These are phyloP conservation scores for Nannochloris sp. DNA, from an alignment of 139 green algal genomes.

Conservation along the genomic window DNA sequence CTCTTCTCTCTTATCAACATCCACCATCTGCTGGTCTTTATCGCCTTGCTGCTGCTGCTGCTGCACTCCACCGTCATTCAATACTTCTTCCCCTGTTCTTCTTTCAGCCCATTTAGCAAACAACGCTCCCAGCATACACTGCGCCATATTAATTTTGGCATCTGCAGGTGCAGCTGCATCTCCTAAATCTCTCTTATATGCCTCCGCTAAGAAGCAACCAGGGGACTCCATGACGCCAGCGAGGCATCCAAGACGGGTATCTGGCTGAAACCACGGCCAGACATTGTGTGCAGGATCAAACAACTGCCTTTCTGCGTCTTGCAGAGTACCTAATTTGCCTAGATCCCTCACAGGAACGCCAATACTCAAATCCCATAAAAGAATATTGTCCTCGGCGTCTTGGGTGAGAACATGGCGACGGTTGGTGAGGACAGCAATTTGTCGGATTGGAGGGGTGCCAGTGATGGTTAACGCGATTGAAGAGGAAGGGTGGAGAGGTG, in stretches of 20 bases:
- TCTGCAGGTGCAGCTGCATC: conserved; percentile 32
- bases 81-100: neutral
- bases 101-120: conserved; percentile 39
- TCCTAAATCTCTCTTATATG: conserved; percentile 57
- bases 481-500: conserved; percentile 10
- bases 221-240: conserved; percentile 62
- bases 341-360: conserved; percentile 33
- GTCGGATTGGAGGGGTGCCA: conserved; percentile 20
- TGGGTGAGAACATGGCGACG: conserved; percentile 63
- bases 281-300: conserved; percentile 56
- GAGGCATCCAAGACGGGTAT: conserved; percentile 62
- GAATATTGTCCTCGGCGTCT: conserved; percentile 47
- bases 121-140: conserved; percentile 53
- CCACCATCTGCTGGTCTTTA: neutral
- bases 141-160: conserved; percentile 48
- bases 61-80: neutral
- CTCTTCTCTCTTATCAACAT: conserved; percentile 13
- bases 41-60: neutral
- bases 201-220: conserved; percentile 70
- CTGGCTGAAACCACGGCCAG: conserved; percentile 67
- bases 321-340: conserved; percentile 4
- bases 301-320: conserved; percentile 40
- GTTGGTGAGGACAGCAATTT: conserved; percentile 41
- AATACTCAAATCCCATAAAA: conserved; percentile 63
- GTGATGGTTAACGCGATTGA: neutral